Conservation (phyloP, 1,284 basidiomycete species). For the Fomitopsis pinicola region DNA sequence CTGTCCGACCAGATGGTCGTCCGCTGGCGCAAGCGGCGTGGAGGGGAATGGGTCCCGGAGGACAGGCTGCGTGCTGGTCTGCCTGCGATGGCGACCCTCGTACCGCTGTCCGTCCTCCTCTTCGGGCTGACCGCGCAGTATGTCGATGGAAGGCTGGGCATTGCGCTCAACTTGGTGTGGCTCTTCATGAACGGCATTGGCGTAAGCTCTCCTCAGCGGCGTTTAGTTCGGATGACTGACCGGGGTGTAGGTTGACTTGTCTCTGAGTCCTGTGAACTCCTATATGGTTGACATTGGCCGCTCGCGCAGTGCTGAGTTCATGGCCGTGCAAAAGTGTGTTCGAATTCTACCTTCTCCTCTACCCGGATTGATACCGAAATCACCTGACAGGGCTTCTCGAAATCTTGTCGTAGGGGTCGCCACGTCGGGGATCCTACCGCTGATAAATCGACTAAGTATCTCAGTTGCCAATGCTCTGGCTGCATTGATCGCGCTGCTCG, state of each 20-base stretch:
- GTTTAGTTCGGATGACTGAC: slow-evolving; percentile 7
- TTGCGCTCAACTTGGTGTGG: slow-evolving; percentile 36
- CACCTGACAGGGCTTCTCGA: slow-evolving; percentile 34
- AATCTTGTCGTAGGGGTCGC: slow-evolving; percentile 36
- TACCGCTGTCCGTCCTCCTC: slow-evolving; percentile 36
- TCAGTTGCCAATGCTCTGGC: slow-evolving; percentile 46
- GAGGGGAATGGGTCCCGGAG: slow-evolving; percentile 51
- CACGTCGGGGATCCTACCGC: slow-evolving; percentile 43
- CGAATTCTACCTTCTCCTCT: neutral
- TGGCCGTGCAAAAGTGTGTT: slow-evolving; percentile 38
- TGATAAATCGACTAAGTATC: slow-evolving; percentile 50
- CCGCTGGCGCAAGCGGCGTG: slow-evolving; percentile 42
- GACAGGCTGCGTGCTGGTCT: slow-evolving; percentile 52
- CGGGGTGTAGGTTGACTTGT: slow-evolving; percentile 37
- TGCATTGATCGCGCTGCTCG: slow-evolving; percentile 37
- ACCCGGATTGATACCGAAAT: neutral
- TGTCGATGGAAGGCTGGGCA: slow-evolving; percentile 35
- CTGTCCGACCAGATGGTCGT: slow-evolving; percentile 48
- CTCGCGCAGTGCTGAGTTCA: slow-evolving; percentile 47
- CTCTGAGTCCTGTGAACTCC: slow-evolving; percentile 47
- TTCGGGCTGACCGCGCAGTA: slow-evolving; percentile 32
- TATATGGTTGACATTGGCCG: slow-evolving; percentile 58
- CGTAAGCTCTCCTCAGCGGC: slow-evolving; percentile 28
- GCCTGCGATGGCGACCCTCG: slow-evolving; percentile 39
- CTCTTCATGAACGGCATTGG: slow-evolving; percentile 48